These are phyloP conservation scores for Peronospora tabacina DNA, from an alignment of 352 stramenopile species.

Conservation along the genomic window DNA sequence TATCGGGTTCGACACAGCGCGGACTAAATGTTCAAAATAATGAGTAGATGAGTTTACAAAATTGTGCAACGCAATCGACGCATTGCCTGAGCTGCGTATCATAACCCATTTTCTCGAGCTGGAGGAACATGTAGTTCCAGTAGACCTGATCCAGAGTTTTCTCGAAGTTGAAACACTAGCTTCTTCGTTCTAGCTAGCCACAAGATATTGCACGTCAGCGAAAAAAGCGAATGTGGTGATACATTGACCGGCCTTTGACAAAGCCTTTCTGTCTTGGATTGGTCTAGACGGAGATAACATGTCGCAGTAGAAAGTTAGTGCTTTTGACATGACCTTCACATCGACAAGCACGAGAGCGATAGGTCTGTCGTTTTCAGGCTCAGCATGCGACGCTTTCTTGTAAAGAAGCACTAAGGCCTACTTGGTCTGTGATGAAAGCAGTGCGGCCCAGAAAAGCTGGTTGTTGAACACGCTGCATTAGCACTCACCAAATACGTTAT, in stretches of 20 bases:
- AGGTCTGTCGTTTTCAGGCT: constrained; percentile 1
- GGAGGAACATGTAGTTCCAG: not conserved
- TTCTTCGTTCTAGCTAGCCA: not conserved
- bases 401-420: not conserved
- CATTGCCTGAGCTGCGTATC: not conserved
- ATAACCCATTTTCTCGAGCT: not conserved
- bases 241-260: not conserved
- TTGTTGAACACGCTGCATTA: too few species aligned
- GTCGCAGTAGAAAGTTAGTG: not conserved
- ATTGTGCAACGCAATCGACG: not conserved
- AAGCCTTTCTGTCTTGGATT: not conserved
- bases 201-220: not conserved
- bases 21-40: not conserved
- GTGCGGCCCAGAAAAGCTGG: too few species aligned
- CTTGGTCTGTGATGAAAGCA: not conserved
- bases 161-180: not conserved
- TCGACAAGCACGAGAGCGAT: constrained; percentile 11
- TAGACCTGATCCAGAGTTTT: not conserved
- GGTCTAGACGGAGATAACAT: not conserved
- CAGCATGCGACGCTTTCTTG: constrained; percentile 9
- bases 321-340: not conserved
- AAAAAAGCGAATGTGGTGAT: not conserved
- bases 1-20: not conserved
- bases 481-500: too few species aligned
- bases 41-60: not conserved